A percentile compares a stretch with the other conserved stretches of the same genome.
These are phyloP conservation scores for Salicornia ramosissima DNA, from an alignment of 148 eudicot genomes.

Conservation along the genomic window DNA sequence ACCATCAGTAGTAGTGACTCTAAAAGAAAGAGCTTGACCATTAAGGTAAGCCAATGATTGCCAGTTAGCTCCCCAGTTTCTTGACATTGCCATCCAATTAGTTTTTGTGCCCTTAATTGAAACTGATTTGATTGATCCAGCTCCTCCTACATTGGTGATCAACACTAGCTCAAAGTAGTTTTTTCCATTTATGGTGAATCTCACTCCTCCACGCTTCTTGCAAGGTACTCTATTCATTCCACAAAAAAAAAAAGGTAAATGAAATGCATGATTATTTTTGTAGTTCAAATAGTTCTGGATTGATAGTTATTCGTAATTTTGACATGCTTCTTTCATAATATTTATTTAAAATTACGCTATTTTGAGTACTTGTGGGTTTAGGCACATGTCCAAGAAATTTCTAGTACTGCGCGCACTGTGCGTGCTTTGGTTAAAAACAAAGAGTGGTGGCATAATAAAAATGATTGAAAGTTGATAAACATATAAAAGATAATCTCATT, in stretches of 20 bases:
- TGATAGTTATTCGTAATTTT: no score
- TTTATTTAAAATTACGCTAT: no score
- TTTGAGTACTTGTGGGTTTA: no score
- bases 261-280: no score
- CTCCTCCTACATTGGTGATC: conserved; percentile 66
- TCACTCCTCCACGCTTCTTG: conserved; percentile 75
- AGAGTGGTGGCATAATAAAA: no score
- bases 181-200: conserved; percentile 73
- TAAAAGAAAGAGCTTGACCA: conserved; percentile 74
- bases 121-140: conserved; percentile 64
- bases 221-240: conserved; percentile 58
- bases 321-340: no score
- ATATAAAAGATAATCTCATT: no score
- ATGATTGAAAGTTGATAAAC: no score
- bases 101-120: conserved; percentile 63
- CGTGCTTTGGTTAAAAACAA: no score
- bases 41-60: conserved; percentile 61
- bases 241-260: not conserved
- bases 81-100: conserved; percentile 64
- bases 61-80: conserved; percentile 95
- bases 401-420: no score
- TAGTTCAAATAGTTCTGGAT: no score
- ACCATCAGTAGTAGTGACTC: conserved; percentile 61
- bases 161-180: conserved; percentile 75
- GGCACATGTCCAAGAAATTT: no score